phyloP scores from a whole-genome alignment of 345 rosid genomes.

The Turritis glabra region DNA sequence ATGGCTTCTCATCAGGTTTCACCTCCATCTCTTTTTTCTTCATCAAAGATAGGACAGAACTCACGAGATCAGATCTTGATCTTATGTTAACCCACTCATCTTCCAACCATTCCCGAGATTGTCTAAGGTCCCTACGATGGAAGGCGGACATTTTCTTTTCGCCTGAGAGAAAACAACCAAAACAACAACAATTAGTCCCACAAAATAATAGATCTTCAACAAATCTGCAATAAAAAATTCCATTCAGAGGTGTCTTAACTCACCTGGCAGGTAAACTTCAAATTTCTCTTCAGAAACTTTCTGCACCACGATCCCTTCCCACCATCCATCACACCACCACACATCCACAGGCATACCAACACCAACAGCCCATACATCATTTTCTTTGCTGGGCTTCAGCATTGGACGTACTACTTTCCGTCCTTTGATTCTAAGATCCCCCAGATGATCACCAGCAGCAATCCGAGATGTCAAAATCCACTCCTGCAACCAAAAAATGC shows the following conservation, averaged over 20 bases:
- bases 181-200: conserved; percentile 2
- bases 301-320: conserved; percentile 75
- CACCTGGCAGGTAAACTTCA: conserved; percentile 74
- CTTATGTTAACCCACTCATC: conserved; percentile 54
- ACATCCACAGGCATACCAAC: conserved; percentile 75
- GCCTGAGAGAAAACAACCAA: conserved; percentile 43
- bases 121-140: conserved; percentile 49
- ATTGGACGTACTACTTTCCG: conserved; percentile 59
- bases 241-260: conserved; percentile 20
- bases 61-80: conserved; percentile 50
- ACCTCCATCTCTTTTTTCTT: conserved; percentile 37
- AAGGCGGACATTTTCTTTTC: conserved; percentile 60
- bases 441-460: conserved; percentile 56
- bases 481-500: conserved; percentile 50
- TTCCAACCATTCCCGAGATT: conserved; percentile 69
- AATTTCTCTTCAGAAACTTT: conserved; percentile 55
- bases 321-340: conserved; percentile 91
- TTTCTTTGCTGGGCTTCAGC: conserved; percentile 23
- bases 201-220: neutral
- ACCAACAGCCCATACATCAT: conserved; percentile 19
- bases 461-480: conserved; percentile 64
- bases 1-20: conserved; percentile 32
- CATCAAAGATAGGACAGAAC: conserved; percentile 28
- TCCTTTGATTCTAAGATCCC: conserved; percentile 56
- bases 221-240: neutral